These are phyloP conservation scores for Ceratobasidium sp. DNA, from an alignment of 1,284 basidiomycete species.

Conservation along the genomic window DNA sequence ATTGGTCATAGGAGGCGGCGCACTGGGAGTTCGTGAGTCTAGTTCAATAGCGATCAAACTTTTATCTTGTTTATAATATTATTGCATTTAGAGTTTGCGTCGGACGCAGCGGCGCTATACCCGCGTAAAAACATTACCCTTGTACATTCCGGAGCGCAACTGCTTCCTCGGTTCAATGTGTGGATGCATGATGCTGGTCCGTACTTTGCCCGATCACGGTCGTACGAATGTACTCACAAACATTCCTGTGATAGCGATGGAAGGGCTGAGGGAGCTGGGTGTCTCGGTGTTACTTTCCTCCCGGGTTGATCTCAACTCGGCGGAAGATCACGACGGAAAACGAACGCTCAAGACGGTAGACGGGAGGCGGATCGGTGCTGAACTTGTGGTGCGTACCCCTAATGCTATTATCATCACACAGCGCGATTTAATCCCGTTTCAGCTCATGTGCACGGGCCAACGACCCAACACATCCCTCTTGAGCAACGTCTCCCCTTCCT, in stretches of 20 bases:
- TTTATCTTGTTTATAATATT: not conserved
- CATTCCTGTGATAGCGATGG: conserved; percentile 41
- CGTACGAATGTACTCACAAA: not conserved
- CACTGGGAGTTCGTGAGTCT: conserved; percentile 55
- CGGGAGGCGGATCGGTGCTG: conserved; percentile 29
- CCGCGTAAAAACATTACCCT: conserved; percentile 54
- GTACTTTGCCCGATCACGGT: conserved; percentile 13
- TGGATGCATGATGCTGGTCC: conserved; percentile 51
- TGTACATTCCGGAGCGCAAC: conserved; percentile 53
- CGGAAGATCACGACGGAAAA: conserved; percentile 45
- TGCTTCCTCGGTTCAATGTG: conserved; percentile 54
- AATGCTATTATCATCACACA: not conserved
- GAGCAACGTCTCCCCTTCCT: conserved; percentile 56
- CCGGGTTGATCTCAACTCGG: conserved; percentile 42
- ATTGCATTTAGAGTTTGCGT: conserved; percentile 52
- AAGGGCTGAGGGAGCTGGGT: conserved; percentile 49
- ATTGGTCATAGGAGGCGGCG: conserved; percentile 56
- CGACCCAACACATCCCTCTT: conserved; percentile 70
- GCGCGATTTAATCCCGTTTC: not conserved
- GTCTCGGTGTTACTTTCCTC: conserved; percentile 51
- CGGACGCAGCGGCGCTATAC: conserved; percentile 54
- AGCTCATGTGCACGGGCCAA: conserved; percentile 80
- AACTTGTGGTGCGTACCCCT: conserved; percentile 9
- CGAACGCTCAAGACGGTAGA: conserved; percentile 47
- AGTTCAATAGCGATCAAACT: not conserved